Evolutionary conservation across 2,329 filamentous ascomycete genomes (phyloP).

Genomic region (Fonsecaea nubica): DNA sequence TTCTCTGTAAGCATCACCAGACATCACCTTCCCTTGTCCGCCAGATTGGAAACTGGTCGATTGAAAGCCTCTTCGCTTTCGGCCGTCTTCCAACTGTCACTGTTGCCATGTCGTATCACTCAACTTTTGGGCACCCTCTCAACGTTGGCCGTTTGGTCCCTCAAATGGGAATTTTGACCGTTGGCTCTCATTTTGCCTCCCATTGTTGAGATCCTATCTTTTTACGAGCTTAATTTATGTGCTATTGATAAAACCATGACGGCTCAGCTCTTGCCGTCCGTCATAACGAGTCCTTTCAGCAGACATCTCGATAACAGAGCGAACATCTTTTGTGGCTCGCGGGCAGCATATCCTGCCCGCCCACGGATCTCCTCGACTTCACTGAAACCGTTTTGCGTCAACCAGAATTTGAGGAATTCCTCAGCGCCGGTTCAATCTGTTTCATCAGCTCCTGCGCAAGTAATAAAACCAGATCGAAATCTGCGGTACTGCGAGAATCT

Average conservation of each 20-base stretch:
- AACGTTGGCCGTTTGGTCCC: constrained; percentile 35
- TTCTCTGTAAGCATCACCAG: constrained; percentile 9
- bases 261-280: constrained; percentile 32
- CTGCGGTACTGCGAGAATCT: not conserved
- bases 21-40: constrained; percentile 23
- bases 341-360: constrained; percentile 14
- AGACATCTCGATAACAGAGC: constrained; percentile 28
- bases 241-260: constrained; percentile 34
- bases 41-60: constrained; percentile 24
- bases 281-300: constrained; percentile 33
- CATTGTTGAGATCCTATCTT: constrained; percentile 31
- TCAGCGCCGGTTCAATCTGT: constrained; percentile 27
- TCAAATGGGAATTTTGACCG: constrained; percentile 34
- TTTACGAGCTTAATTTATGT: constrained; percentile 23
- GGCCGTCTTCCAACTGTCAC: constrained; percentile 10
- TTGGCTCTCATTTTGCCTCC: constrained; percentile 37
- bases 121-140: constrained; percentile 36
- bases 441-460: constrained; percentile 21
- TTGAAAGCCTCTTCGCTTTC: not conserved
- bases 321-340: constrained; percentile 24
- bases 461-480: constrained; percentile 28
- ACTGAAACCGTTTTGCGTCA: constrained; percentile 25
- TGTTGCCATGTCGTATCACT: constrained; percentile 35
- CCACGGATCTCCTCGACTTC: constrained; percentile 19
- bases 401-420: constrained; percentile 26